Evolutionary conservation across 805 yeast genomes (phyloP), one percentile per base, ranked within the genome.

Genomic region (Saccharomyces mikatae): DNA sequence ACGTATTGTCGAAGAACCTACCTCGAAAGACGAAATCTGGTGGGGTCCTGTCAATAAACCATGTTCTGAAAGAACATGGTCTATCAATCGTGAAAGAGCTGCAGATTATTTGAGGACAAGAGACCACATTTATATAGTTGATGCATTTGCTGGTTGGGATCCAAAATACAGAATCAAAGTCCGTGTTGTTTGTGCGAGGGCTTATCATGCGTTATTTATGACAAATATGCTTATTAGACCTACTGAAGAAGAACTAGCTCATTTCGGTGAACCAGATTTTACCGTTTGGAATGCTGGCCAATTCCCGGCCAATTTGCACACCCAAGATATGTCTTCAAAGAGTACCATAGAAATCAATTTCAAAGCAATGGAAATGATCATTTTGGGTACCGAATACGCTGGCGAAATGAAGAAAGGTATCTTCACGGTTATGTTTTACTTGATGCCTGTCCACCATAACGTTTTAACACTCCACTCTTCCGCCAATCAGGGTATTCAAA

Each of bases 351-450:
- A 90, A 76, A 90, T 92, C 70, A 92, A 92, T 77, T 92, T 92
- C 81, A 87, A 90, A 77, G 89, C 82, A 63, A 91, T 91, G 97
- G 99, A 94, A 78, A 92, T 94, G 99, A 90, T 92, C 60, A 94
- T 92, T 68, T 80, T 94, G 65, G 99, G 99, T 75, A 92, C 98
- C 48, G 99, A 92, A 79, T 92, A 92, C 70, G 99, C 99, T 53
- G 99, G 99, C 68, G 99, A 92, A 80, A 92, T 92, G 99, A 92
- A 92, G 80, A 92, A 92, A 80, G 99, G 99, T 78, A 90, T 92
- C 68, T 90, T 92, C 82, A 90, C 98, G 24, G 98, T 92, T 58
- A 92, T 92, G 99, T 92, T 94, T 78, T 92, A 92, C 80, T 80
- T 94, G 73, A 91, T 91, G 97, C 99, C 99, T 54, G 85, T 94